Conservation (phyloP, 164 flowering plant genomes). For the Piper longum region DNA sequence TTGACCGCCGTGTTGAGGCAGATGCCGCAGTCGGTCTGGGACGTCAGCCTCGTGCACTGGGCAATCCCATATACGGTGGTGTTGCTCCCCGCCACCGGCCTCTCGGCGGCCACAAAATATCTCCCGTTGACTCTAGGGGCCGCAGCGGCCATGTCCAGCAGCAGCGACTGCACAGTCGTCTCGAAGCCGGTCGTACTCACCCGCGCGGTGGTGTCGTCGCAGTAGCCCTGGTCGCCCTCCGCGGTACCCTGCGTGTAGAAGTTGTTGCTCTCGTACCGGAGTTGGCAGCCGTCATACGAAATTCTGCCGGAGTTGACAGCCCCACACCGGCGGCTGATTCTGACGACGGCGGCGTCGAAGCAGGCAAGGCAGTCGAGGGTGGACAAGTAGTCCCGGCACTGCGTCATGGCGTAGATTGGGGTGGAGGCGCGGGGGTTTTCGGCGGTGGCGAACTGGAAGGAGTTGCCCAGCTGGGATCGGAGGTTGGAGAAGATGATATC, state of each 20-base stretch:
- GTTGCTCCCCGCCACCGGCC: slow-evolving; percentile 1
- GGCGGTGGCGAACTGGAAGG: no score
- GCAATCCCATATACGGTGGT: slow-evolving; percentile 34
- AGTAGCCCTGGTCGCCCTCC: slow-evolving; percentile 18
- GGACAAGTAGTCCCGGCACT: no score
- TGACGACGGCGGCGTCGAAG: no score
- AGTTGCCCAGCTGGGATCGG: no score
- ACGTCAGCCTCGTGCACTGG: slow-evolving; percentile 38
- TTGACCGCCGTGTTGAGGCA: slow-evolving; percentile 32
- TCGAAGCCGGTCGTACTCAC: not conserved
- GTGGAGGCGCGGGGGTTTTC: no score
- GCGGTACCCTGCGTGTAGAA: slow-evolving; percentile 33
- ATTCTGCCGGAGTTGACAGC: slow-evolving; percentile 15
- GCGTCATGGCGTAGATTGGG: no score
- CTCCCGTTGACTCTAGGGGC: slow-evolving; percentile 26
- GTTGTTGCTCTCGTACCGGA: slow-evolving; percentile 34
- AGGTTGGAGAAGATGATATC: no score
- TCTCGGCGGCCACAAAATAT: slow-evolving; percentile 23
- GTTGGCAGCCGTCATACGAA: slow-evolving; percentile 33
- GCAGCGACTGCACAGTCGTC: slow-evolving; percentile 10
- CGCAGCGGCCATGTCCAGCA: slow-evolving; percentile 12
- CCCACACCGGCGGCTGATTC: not conserved
- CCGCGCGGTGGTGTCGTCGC: slow-evolving; percentile 23
- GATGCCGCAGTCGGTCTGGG: slow-evolving; percentile 23
- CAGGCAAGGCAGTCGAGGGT: no score